Evolutionary conservation across 2,329 filamentous ascomycete genomes (phyloP).

Genomic region (Ceratocystis cacaofunesta): DNA sequence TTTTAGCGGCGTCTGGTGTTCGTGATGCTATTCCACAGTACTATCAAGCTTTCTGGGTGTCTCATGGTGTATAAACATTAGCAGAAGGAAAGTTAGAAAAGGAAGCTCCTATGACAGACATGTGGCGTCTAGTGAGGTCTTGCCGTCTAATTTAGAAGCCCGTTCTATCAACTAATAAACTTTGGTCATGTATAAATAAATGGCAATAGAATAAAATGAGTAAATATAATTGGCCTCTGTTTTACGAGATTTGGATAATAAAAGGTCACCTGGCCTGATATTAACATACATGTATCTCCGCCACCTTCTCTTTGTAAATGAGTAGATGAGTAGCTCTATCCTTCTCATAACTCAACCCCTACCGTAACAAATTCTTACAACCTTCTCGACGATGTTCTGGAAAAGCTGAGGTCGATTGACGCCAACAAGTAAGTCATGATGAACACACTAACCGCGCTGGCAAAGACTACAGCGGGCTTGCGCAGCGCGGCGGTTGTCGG

Average conservation of each 20-base stretch:
- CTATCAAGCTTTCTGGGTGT: not conserved
- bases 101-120: too few relatives aligned
- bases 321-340: not conserved
- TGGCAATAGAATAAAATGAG: not conserved
- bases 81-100: not conserved
- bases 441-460: conserved; percentile 60
- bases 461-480: conserved; percentile 74
- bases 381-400: conserved; percentile 16
- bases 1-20: not conserved
- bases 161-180: too few relatives aligned
- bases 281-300: not conserved
- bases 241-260: not conserved
- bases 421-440: conserved; percentile 59
- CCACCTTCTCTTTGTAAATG: not conserved
- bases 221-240: not conserved
- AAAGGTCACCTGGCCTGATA: not conserved
- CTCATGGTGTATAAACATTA: not conserved
- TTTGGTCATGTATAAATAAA: too few relatives aligned
- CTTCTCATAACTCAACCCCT: not conserved
- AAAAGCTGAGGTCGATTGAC: conserved; percentile 66
- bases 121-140: too few relatives aligned
- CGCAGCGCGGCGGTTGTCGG: conserved; percentile 57
- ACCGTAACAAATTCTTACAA: not conserved
- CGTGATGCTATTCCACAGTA: not conserved
- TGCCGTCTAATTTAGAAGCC: too few relatives aligned